Evolutionary conservation across 441 rosid genomes (phyloP).

Genomic region (Manihot esculenta): DNA sequence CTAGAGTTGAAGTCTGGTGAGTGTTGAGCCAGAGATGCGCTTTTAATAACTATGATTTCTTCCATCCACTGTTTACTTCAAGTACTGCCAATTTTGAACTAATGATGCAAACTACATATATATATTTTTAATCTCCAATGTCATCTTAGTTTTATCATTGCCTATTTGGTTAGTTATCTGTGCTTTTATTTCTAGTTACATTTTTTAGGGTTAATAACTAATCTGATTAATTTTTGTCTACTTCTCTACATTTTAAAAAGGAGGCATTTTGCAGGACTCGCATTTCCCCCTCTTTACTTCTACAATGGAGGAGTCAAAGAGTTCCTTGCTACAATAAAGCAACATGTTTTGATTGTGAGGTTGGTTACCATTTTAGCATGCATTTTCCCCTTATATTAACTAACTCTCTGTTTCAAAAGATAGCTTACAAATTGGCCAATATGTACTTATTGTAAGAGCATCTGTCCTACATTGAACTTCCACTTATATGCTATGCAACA

Average conservation of each 20-base stretch:
- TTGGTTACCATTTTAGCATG: conserved; percentile 32
- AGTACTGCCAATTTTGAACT: not conserved
- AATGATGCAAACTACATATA: not conserved
- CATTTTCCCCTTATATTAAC: not conserved
- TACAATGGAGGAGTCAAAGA: conserved; percentile 95
- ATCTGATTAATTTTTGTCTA: not conserved
- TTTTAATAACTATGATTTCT: too few relatives aligned
- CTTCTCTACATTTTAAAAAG: conserved; percentile 19
- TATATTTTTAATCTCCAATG: not conserved
- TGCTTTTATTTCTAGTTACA: not conserved
- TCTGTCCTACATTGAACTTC: not conserved
- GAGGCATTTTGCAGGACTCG: conserved; percentile 66
- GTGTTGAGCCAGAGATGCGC: too few relatives aligned
- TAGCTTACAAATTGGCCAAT: not conserved
- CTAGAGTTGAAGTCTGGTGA: too few relatives aligned
- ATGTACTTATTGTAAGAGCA: not conserved
- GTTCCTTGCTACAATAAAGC: conserved; percentile 86
- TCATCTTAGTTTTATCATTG: not conserved
- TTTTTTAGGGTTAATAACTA: conserved; percentile 10
- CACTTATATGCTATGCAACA: not conserved
- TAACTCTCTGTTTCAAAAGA: not conserved
- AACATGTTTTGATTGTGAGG: conserved; percentile 87
- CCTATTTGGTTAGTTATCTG: not conserved
- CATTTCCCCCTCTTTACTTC: conserved; percentile 91
- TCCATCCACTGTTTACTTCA: too few relatives aligned